Evolutionary conservation across 192 early-diverging fungal species (phyloP), one percentile per base, ranked within the genome.

Genomic region (Entomortierella beljakovae): DNA sequence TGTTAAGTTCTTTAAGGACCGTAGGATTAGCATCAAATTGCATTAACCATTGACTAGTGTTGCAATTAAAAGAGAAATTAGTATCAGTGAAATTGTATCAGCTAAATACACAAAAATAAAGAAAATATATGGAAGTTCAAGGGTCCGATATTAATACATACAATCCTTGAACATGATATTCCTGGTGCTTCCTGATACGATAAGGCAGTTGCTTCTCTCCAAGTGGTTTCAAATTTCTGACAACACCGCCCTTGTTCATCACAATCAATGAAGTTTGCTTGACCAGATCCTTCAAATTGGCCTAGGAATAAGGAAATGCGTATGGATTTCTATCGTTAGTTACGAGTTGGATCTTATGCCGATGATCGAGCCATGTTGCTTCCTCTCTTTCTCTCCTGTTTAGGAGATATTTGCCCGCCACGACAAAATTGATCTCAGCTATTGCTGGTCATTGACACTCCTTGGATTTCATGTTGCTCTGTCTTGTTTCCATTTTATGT

Each of bases 171-270:
- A 82, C 84, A 76, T 88, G 87, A 49, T 91, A 90, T 83, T 92
- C 89, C 84, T 96, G 95, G 74, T 97, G 97, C 65, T 93, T 85
- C 84, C 93, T 91, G 84, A 96, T 97, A 51, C 95, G 88, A 76
- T 95, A 93, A 34, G 94, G 94, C 35, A 98, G 82, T 54, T 83
- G 77, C 71, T 84, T 83, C 42, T 88, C 83, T 15, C 91, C 91
- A 75, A 94, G 82, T 71, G 91, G 91, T 61, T 92, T 86, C 80
- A 98, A 92, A 15, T 89, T 87, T 43, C 94, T 87, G 11, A 98
- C 95, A 33, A 95, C 95, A 49, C 97, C 97, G 33, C 92, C 90
- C 57, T 84, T 87, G 72, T 96, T 90, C 50, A 98, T 82, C 33
- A 98, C 91, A 54, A 89, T 88, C 55, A 85, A 80, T 23, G 96